These are phyloP conservation scores for Candida krabiensis DNA, from an alignment of 805 yeast genomes.

Conservation along the genomic window DNA sequence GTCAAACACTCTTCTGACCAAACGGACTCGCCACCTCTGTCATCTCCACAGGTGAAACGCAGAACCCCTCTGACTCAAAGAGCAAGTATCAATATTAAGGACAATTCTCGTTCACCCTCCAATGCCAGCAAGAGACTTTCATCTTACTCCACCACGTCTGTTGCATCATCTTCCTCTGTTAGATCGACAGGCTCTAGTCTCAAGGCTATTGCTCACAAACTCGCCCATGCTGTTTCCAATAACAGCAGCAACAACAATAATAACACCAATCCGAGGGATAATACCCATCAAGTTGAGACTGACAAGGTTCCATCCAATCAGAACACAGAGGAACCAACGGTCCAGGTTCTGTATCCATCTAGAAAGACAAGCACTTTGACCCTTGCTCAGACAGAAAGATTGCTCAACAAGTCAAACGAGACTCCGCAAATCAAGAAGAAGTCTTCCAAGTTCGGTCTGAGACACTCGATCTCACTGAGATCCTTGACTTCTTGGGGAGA, in stretches of 20 bases:
- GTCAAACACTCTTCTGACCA: too few species aligned
- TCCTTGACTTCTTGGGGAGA: slow-evolving; percentile 22
- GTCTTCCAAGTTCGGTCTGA: slow-evolving; percentile 23
- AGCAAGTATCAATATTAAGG: slow-evolving; percentile 3
- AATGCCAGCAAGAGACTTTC: slow-evolving; percentile 17
- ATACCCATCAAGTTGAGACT: neutral
- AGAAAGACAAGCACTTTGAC: too few species aligned
- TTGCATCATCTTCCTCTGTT: slow-evolving; percentile 21
- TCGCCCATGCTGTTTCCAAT: slow-evolving; percentile 18
- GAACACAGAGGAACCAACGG: neutral
- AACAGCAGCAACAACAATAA: slow-evolving; percentile 7
- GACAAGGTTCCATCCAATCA: neutral
- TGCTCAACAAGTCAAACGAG: neutral
- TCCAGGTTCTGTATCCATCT: too few species aligned
- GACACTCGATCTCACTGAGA: slow-evolving; percentile 33
- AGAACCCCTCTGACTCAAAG: slow-evolving; percentile 4
- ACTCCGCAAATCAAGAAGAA: slow-evolving; percentile 19
- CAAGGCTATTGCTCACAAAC: slow-evolving; percentile 23
- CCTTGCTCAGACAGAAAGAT: neutral
- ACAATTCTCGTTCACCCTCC: neutral
- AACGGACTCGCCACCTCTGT: too few species aligned
- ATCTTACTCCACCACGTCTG: slow-evolving; percentile 16
- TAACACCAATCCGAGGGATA: neutral
- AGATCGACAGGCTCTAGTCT: slow-evolving; percentile 23
- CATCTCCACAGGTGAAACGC: slow-evolving; percentile 3